Conservation (phyloP, 73 alveolate species). For the Uronychia setigera region DNA sequence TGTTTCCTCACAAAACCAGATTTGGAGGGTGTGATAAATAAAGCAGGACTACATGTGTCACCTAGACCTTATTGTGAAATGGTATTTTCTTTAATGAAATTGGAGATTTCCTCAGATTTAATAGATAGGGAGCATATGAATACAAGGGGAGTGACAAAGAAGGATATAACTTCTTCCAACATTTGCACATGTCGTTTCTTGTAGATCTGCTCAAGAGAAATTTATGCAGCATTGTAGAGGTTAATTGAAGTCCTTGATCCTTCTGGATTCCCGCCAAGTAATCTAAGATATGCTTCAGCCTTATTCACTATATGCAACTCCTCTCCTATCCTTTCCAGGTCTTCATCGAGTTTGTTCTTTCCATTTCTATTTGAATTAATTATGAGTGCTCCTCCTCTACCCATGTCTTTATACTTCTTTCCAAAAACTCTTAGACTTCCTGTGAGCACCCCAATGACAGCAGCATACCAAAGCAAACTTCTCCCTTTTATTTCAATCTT, state of each 20-base stretch:
- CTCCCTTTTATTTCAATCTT: neutral
- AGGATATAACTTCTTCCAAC: neutral
- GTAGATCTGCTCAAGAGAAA: neutral
- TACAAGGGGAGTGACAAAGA: neutral
- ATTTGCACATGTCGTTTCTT: neutral
- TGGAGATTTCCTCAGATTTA: neutral
- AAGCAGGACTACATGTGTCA: neutral
- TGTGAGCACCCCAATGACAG: neutral
- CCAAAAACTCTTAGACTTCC: neutral
- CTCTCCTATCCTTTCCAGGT: neutral
- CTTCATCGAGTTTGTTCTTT: neutral
- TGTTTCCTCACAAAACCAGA: neutral
- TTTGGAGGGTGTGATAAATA: neutral
- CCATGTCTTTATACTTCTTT: neutral
- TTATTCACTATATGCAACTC: neutral
- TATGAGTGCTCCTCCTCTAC: neutral
- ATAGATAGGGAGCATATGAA: neutral
- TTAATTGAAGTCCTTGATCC: neutral
- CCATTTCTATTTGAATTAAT: neutral
- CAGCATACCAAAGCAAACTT: neutral
- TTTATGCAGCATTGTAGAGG: neutral
- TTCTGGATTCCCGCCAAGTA: neutral
- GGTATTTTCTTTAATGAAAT: neutral
- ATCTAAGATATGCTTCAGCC: neutral
- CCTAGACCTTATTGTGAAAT: neutral